Evolutionary conservation across 345 rosid species (phyloP).

Genomic region (Turnera subulata): DNA sequence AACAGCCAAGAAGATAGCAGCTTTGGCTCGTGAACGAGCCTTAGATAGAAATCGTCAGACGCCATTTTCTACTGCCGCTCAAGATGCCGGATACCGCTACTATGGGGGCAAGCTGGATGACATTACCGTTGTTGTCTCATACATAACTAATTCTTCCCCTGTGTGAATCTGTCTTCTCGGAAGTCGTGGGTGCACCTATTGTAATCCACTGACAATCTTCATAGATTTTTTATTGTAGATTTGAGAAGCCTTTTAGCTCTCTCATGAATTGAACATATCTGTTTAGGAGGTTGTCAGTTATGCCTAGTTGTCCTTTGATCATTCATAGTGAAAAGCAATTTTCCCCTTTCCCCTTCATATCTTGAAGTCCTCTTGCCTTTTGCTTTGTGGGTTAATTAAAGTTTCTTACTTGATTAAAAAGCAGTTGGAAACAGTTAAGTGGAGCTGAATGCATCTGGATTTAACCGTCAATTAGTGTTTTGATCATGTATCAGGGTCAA

Average conservation of each 20-base stretch:
- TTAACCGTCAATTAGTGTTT: not conserved
- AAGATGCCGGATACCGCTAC: conserved; percentile 33
- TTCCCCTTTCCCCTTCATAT: not conserved
- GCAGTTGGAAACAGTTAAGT: not conserved
- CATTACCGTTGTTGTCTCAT: conserved; percentile 30
- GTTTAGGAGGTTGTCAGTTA: not conserved
- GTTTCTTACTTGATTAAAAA: not conserved
- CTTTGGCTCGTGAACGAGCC: conserved; percentile 31
- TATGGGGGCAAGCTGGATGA: conserved; percentile 37
- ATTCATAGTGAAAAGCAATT: not conserved
- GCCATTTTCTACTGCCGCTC: conserved; percentile 33
- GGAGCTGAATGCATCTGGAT: not conserved
- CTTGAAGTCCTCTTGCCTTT: not conserved
- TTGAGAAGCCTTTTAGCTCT: not conserved
- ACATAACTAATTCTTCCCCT: conserved; percentile 7
- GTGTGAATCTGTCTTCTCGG: conserved; percentile 5
- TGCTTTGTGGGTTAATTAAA: not conserved
- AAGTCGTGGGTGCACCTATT: conserved; percentile 2
- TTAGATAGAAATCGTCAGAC: conserved; percentile 23
- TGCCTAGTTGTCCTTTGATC: not conserved
- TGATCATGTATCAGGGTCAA: too few species aligned
- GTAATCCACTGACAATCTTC: not conserved
- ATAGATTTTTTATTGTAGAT: not conserved
- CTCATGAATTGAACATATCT: not conserved
- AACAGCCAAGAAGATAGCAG: conserved; percentile 29